Evolutionary conservation across 352 stramenopile genomes (phyloP), one percentile per base, ranked within the genome.

Genomic region (Phytopythium ostracodes): DNA sequence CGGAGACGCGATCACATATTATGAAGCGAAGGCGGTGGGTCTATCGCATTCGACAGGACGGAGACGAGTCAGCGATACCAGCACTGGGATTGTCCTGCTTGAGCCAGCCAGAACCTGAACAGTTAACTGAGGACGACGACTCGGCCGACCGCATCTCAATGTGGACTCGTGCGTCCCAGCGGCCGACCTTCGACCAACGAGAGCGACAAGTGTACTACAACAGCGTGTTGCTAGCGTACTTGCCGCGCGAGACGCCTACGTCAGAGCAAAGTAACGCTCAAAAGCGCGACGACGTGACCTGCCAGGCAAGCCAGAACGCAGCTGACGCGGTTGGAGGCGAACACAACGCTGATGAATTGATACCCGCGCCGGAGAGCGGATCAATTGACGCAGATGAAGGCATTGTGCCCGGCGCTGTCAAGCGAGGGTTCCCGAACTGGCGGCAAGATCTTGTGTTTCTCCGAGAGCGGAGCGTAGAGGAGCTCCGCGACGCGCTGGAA

Each of bases 371-470:
- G 42, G 27, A 24, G 6, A 49, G 20, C 36, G 17, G 54, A 56
- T 33, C 36, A 29, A 35, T 42, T 3, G 18, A 14, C 6, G 47
- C 29, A 18, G 40, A 49, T 6, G 42, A 65, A 12, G 12, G 22
- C 4, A 58, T 56, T 7, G 70, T 78, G 14, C 74, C 77, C 0
- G 68, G 72, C 6, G 64, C 68, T 9, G 75, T 84, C 9, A 77
- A 84, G 64, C 71, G 73, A 6, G 71, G 81, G 12, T 87, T 87
- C 46, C 73, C 67, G 0, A 66, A 76, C 5, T 87, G 77, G 75
- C 50, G 66, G 18, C 66, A 75, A 20, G 77, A 87, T 54, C 51
- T 84, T n/a, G 62, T 52, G 20, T 87, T 87, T 53, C 49, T 87
- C 5, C 38, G 60, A 22, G 66, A 74, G 2, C 75, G 82, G 54